These are phyloP conservation scores for Candolleomyces eurysporus DNA, from an alignment of 768 basidiomycete genomes.

Conservation along the genomic window DNA sequence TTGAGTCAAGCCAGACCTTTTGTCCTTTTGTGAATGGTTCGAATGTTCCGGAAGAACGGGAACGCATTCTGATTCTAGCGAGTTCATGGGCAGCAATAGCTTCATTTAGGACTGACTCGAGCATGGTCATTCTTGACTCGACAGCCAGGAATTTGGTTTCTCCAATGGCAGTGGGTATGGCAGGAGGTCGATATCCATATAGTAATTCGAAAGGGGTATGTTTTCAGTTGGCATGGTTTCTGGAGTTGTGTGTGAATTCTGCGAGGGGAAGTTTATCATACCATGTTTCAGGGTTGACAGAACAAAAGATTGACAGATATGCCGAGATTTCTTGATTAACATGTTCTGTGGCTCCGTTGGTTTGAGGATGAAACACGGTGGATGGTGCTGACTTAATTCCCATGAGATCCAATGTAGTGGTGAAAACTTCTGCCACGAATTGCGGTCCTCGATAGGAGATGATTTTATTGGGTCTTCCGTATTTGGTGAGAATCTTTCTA, in stretches of 20 bases:
- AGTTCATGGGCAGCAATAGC: conserved; percentile 15
- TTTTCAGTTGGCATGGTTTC: conserved; percentile 8
- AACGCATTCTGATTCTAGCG: conserved; percentile 4
- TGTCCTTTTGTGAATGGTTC: not conserved
- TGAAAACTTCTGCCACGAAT: conserved; percentile 21
- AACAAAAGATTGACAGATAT: conserved; percentile 17
- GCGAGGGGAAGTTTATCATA: conserved; percentile 1
- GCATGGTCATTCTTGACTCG: not conserved
- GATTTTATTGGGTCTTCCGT: too few relatives aligned
- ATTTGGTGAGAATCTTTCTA: conserved; percentile 14
- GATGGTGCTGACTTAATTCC: conserved; percentile 19
- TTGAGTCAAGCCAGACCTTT: too few relatives aligned
- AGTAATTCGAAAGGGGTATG: conserved; percentile 21
- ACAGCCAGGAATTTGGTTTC: not conserved
- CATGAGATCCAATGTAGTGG: conserved; percentile 16
- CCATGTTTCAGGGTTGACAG: conserved; percentile 16
- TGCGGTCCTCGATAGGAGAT: conserved; percentile 18
- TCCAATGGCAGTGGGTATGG: conserved; percentile 8
- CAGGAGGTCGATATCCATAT: conserved; percentile 4
- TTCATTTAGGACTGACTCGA: conserved; percentile 7
- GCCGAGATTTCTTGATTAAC: conserved; percentile 21
- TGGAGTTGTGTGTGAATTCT: conserved; percentile 18
- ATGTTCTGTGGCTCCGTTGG: too few relatives aligned
- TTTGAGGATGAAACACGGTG: conserved; percentile 36
- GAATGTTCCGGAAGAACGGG: not conserved